Evolutionary conservation across 352 stramenopile species (phyloP), one percentile per base, ranked within the genome.

Genomic region (Blastocystis sp.): DNA sequence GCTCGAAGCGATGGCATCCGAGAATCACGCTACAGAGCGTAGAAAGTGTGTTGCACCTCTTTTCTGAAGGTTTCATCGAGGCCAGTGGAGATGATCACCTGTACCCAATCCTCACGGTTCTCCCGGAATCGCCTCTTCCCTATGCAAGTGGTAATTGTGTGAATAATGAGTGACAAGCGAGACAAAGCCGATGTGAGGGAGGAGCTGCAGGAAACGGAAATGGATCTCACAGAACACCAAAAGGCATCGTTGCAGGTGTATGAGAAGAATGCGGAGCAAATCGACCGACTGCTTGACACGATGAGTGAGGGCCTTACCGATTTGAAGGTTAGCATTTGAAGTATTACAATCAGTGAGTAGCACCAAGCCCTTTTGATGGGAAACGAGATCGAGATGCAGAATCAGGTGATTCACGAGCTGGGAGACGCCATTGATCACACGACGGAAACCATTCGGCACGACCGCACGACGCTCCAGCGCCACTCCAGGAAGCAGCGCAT

Each of bases 11-110:
- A 52, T 59, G 41, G 28, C 74, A 48, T 34, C 56, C 10, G 74
- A 84, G 69, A 84, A 84, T n/a, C 74, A 84, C 28, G 74, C 74
- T 53, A 53, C 74, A 28, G 74, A 84, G 23, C 48, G 74, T 84
- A 84, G 21, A 28, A 1, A 9, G 9, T n/a, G 17, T 19, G 14
- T 21, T 38, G 4, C n/a, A 28, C 48, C 53, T 38, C 40, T 38
- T 28, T 17, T 14, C 4, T 14, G 38, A 34, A 84, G 74, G 74
- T 14, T 84, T 67, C 17, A 84, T 69, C n/a, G 74, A 84, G 28
- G 23, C 74, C 11, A 56, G 34, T 56, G 40, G 38, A 2, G 34
- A n/a, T 40, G 74, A 69, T 17, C 45, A 67, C 28, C 10, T 76
- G 40, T 48, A 59, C 10, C 74, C 74, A 14, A 64, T 84, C 11